Evolutionary conservation across 139 green algal genomes (phyloP), one percentile per base, ranked within the genome.

Genomic region (Micractinium sp.): DNA sequence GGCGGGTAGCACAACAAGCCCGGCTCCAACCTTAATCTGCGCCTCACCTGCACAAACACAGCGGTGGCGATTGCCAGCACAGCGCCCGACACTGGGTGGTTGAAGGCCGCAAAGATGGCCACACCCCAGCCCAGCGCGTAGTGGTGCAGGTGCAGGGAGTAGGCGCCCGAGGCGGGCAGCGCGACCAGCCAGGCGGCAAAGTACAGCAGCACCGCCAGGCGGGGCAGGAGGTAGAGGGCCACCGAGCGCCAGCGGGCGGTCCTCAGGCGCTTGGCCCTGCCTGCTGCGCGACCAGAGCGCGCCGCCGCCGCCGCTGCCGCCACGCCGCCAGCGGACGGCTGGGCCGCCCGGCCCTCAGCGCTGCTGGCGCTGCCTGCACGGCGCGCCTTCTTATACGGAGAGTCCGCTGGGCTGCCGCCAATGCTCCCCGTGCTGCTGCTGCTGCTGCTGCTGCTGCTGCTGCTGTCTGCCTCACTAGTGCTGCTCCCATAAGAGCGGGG

Each of bases 71-170:
- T 14, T 0, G 38, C 83, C 83, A 87, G 83, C 36, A 79, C 13
- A 38, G 79, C 66, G 38, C 83, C 83, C 0, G 83, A 87, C 39
- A 87, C 67, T 0, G 83, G 83, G 83, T 87, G 83, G 83, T 81
- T 87, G 39, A 87, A 87, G 83, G 83, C 83, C 2, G 66, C 83
- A 22, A 80, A 75, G 39, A 35, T 67, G 83, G 83, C 83, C 39
- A 47, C 38, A 2, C 27, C 83, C 66, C 66, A 87, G 83, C 83
- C 83, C 83, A 87, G 83, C 67, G 83, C 83, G 4, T 81, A 87
- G 41, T 87, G 83, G 83, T 87, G 83, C 66, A 87, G 83, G 83
- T 87, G 83, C 66, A 87, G 66, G 38, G 41, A 35, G 67, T 41
- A 87, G 29, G 67, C 63, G 0, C 83, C 83, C 20, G 20, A 39